phyloP scores from a whole-genome alignment of 176 grass and related monocot species.

The Zoysia pacifica region DNA sequence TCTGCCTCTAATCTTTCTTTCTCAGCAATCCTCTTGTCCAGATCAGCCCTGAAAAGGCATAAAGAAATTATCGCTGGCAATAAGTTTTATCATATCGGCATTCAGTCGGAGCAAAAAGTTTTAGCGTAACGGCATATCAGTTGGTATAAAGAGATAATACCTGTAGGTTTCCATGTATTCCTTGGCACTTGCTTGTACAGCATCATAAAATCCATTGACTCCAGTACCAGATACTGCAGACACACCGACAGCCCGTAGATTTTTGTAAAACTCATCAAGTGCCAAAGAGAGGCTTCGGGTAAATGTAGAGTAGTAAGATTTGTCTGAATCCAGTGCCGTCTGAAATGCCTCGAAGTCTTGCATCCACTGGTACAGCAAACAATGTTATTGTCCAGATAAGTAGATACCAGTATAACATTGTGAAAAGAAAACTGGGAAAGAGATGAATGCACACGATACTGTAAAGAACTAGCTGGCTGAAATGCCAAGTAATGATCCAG shows the following conservation, averaged over 20 bases:
- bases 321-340: conserved; percentile 74
- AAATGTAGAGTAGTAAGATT: conserved; percentile 76
- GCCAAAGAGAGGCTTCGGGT: conserved; percentile 81
- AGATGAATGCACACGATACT: not conserved
- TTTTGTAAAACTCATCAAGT: conserved; percentile 94
- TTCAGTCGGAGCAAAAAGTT: conserved; percentile 1
- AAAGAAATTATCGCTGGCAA: conserved; percentile 25
- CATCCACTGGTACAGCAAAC: conserved; percentile 78
- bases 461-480: not conserved
- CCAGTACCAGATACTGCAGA: conserved; percentile 81
- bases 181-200: conserved; percentile 72
- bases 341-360: conserved; percentile 96
- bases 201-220: conserved; percentile 72
- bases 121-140: not conserved
- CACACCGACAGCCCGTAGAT: conserved; percentile 81
- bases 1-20: conserved; percentile 76
- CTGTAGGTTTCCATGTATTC: conserved; percentile 96
- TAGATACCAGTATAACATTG: not conserved
- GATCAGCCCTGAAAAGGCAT: conserved; percentile 66
- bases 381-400: conserved; percentile 25
- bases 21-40: conserved; percentile 90
- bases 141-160: conserved; percentile 35
- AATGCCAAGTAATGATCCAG: not conserved
- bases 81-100: not conserved
- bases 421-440: not conserved